Base-by-base conservation (phyloP, 2,329 filamentous ascomycete genomes). In the Pezicula carpinea region DNA sequence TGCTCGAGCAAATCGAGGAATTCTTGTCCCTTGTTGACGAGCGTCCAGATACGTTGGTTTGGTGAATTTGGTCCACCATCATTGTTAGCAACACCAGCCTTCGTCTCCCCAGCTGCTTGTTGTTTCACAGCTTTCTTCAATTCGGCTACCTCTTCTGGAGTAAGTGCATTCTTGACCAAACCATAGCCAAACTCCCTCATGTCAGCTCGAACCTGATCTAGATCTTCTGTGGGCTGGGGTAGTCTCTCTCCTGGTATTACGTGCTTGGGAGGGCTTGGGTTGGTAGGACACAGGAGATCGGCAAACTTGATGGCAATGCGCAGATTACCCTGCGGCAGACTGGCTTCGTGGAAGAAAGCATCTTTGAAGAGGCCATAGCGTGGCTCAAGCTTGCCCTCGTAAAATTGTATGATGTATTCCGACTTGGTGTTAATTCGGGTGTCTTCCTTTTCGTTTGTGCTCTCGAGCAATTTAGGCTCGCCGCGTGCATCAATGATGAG, bases 201-300 rank as follows among this genome's bases (percentile, higher is more conserved):
- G 32, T 64, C 57, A 4, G 42, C 35, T 44, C 57, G 61, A 14
- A 60, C 54, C 43, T 61, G 58, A 17, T 56, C 57, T 41, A 63
- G 52, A 39, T 63, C 59, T 35, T 56, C 55, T 8, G 60, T 62
- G 13, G 59, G 57, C 59, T 54, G 67, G 1, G 59, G 70, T 2
- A 72, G 61, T 13, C 19, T 17, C 5, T 38, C 34, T 21, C 19
- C 34, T 38, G n/a, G 10, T 4, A 26, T 8, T 3, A 61, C 61
- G 6, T 39, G 18, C 41, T 47, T 53, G 17, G 54, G 53, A 14
- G 49, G 39, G 8, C 44, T 46, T 8, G 59, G 53, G 15, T 50
- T 51, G 17, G 47, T 44, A 11, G 59, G 58, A 19, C 53, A 53
- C 21, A 62, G 46, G 18, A 54, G 40, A 31, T 62, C 59, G 17